Conservation (phyloP, 2,329 filamentous ascomycete genomes). For the Alternaria longipes region DNA sequence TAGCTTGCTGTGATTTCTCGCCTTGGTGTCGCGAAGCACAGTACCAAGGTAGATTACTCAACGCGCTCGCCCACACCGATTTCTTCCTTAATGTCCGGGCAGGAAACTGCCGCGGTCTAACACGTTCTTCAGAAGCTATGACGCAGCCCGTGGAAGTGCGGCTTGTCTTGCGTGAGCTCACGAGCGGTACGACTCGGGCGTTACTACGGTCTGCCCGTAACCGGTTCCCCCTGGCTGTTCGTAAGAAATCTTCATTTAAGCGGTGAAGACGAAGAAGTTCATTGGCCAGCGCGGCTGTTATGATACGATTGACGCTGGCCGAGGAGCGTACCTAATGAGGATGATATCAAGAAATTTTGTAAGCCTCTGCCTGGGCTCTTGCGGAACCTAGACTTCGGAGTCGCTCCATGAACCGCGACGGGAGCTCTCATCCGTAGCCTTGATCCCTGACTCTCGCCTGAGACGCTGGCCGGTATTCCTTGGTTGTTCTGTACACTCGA, state of each 20-base stretch:
- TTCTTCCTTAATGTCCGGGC: constrained; percentile 17
- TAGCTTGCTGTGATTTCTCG: neutral
- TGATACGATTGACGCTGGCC: constrained; percentile 21
- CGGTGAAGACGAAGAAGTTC: constrained; percentile 36
- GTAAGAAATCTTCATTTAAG: constrained; percentile 29
- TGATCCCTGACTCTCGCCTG: constrained; percentile 7
- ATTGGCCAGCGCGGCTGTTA: constrained; percentile 35
- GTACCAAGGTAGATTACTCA: constrained; percentile 4
- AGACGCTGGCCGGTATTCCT: constrained; percentile 1
- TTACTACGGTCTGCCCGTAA: constrained; percentile 34
- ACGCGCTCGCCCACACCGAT: constrained; percentile 15
- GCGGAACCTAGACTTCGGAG: constrained; percentile 6
- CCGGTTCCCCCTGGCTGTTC: constrained; percentile 29
- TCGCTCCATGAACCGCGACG: constrained; percentile 9
- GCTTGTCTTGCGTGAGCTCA: constrained; percentile 27
- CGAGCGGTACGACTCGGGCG: constrained; percentile 36
- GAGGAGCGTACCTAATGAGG: constrained; percentile 17
- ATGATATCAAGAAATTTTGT: constrained; percentile 20
- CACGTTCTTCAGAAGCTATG: constrained; percentile 28
- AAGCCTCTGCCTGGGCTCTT: constrained; percentile 16
- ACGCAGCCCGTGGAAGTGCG: constrained; percentile 29
- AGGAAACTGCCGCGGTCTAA: constrained; percentile 26
- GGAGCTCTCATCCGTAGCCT: constrained; percentile 1
- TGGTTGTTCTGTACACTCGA: neutral
- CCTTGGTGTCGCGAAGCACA: constrained; percentile 8